Conservation (phyloP, 2,329 filamentous ascomycete species). For the Aschersonia sp. region DNA sequence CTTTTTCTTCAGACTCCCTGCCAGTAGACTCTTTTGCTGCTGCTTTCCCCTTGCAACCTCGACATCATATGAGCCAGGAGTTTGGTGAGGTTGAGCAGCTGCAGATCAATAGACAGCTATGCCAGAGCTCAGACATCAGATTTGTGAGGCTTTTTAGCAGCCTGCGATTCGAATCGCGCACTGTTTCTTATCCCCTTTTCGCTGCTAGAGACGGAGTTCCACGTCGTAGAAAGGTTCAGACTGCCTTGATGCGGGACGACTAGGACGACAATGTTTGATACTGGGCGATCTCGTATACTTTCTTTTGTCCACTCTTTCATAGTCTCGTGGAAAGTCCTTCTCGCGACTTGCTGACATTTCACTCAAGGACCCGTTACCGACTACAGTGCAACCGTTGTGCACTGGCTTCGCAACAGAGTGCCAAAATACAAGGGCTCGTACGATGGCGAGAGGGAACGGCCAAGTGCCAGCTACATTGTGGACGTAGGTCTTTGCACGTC, state of each 20-base stretch:
- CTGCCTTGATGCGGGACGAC: too few species aligned
- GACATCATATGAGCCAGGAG: background rate
- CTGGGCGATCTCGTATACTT: too few species aligned
- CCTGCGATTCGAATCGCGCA: too few species aligned
- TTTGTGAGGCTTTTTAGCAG: too few species aligned
- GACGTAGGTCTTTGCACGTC: conserved; percentile 38
- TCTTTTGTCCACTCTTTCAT: too few species aligned
- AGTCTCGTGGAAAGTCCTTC: too few species aligned
- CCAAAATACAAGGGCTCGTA: conserved; percentile 56
- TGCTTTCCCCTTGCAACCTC: background rate
- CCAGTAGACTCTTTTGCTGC: too few species aligned
- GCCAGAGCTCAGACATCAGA: background rate
- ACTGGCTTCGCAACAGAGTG: conserved; percentile 75
- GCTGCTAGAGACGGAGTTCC: too few species aligned
- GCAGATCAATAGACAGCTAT: background rate
- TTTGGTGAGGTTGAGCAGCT: background rate
- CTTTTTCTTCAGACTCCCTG: too few species aligned
- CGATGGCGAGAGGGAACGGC: conserved; percentile 65
- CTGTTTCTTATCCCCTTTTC: too few species aligned
- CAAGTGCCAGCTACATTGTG: conserved; percentile 77
- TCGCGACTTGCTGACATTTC: conserved; percentile 6
- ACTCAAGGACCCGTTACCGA: conserved; percentile 71
- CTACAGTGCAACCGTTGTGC: conserved; percentile 77
- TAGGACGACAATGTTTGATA: too few species aligned
- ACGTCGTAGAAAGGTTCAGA: too few species aligned